Percentiles rank a stretch among this genome's conserved stretches.
Conservation (phyloP, 495 filamentous ascomycete species). For the Talaromyces trachyspermus region DNA sequence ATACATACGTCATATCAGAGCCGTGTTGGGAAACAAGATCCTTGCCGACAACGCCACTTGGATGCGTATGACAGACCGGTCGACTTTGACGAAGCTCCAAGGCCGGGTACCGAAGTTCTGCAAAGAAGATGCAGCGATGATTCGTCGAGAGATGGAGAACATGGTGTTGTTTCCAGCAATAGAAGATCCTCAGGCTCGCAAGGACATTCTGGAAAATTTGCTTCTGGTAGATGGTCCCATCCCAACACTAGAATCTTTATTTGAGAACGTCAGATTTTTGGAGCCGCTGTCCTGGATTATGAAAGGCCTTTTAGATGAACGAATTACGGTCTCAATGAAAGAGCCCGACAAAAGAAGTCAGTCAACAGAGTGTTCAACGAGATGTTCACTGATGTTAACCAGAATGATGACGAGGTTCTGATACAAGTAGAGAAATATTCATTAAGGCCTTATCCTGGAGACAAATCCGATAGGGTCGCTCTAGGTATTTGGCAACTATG, state of each 20-base stretch:
- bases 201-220: background rate
- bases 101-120: conserved; percentile 3
- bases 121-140: background rate
- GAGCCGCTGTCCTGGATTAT: background rate
- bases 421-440: background rate
- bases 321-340: too few relatives aligned
- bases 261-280: background rate
- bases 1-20: background rate
- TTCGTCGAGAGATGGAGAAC: background rate
- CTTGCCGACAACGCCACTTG: background rate
- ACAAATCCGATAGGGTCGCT: background rate
- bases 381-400: background rate
- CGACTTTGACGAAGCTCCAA: background rate
- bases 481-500: background rate
- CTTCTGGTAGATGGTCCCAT: background rate
- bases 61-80: background rate
- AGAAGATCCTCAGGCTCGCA: background rate
- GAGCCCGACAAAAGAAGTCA: background rate
- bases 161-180: background rate
- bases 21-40: background rate
- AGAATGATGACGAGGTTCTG: background rate
- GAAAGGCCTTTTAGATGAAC: background rate
- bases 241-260: conserved; percentile 1
- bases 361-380: background rate
- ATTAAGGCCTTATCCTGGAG: background rate